Evolutionary conservation across 2,329 filamentous ascomycete genomes (phyloP).

Genomic region (Apiospora marii): DNA sequence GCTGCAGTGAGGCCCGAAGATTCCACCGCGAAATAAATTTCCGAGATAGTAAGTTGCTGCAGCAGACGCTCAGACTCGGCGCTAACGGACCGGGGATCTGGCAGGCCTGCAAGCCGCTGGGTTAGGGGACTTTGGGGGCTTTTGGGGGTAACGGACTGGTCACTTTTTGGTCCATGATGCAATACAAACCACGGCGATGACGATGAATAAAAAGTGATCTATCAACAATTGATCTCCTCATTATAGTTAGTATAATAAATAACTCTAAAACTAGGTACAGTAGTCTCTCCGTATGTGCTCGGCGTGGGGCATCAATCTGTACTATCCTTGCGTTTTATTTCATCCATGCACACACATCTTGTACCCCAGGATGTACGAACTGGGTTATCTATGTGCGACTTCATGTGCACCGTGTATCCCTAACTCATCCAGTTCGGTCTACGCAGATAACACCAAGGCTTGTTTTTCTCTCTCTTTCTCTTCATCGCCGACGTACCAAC

Average conservation of each 20-base stretch:
- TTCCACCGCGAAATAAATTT: slow-evolving; percentile 1
- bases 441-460: background rate
- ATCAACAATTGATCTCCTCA: background rate
- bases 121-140: slow-evolving; percentile 32
- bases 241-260: background rate
- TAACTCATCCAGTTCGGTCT: background rate
- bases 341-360: background rate
- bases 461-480: background rate
- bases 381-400: background rate
- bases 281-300: background rate
- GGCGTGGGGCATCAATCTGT: slow-evolving; percentile 9
- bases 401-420: background rate
- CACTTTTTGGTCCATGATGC: background rate
- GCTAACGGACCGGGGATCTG: slow-evolving; percentile 23
- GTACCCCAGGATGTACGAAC: background rate
- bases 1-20: background rate
- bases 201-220: background rate
- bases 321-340: background rate
- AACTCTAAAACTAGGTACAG: background rate
- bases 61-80: slow-evolving; percentile 21
- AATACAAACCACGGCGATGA: background rate
- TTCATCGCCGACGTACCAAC: no score
- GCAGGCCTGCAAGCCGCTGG: slow-evolving; percentile 28
- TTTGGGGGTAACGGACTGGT: background rate
- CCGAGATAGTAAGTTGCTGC: background rate